Evolutionary conservation across 257 asterid genomes (phyloP).

Genomic region (Avicennia marina): DNA sequence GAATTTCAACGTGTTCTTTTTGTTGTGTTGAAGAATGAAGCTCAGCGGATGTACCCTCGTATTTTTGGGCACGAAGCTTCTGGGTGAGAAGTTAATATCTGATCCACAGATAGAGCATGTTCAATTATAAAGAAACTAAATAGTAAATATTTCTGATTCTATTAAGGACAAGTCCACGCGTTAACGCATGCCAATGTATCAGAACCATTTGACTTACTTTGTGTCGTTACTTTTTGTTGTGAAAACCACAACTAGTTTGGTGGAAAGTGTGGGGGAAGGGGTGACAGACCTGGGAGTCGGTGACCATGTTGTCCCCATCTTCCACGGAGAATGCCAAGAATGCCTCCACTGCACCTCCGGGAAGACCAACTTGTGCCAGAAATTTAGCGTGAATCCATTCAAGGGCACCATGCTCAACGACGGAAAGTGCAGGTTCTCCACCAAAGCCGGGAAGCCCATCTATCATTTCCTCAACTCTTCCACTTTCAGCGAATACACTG

Average conservation of each 20-base stretch:
- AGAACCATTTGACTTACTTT: background rate
- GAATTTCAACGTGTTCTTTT: background rate
- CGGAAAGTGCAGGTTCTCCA: constrained; percentile 58
- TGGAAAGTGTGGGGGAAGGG: constrained; percentile 94
- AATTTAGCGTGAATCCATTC: constrained; percentile 58
- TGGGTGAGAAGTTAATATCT: constrained; percentile 45
- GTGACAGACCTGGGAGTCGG: constrained; percentile 55
- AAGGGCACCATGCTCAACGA: constrained; percentile 60
- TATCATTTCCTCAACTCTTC: constrained; percentile 90
- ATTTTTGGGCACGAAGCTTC: constrained; percentile 90
- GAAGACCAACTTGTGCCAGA: constrained; percentile 58
- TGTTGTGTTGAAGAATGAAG: constrained; percentile 43
- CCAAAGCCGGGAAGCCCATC: constrained; percentile 53
- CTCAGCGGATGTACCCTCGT: constrained; percentile 66
- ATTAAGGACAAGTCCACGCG: no score
- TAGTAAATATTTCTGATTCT: no score
- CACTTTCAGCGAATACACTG: constrained; percentile 79
- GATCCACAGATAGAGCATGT: no score
- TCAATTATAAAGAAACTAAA: no score
- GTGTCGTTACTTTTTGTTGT: background rate
- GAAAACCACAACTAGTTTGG: constrained; percentile 21
- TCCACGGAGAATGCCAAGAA: constrained; percentile 77
- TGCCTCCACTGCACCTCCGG: constrained; percentile 59
- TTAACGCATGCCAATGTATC: no score
- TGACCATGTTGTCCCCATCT: constrained; percentile 71